Base-by-base conservation (phyloP, 306 rosid genomes). In the Gleditsia sinensis region DNA sequence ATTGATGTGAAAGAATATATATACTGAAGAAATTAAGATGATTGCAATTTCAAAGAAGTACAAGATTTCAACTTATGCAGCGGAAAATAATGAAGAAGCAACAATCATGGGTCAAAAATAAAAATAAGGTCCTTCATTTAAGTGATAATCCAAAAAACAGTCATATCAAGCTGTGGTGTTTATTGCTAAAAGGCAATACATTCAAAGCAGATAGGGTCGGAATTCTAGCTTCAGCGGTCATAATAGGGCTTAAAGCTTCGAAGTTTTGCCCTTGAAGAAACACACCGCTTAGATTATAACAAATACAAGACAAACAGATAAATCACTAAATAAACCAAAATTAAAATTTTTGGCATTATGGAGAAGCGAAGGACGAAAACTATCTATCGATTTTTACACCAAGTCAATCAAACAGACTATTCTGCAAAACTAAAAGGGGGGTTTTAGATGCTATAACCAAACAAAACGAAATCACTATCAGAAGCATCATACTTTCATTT, bases 171-270 rank as follows among this genome's bases (percentile, higher is more conserved):
- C 34, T 16, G 48, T 8, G 58, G 48, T 45, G 33, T 48, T 45
- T 59, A 58, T 57, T 58, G 58, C 49, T 43, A 43, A 46, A 49
- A 62, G 9, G 59, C 36, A 13, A 60, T 9, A 40, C 30, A 23
- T 49, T 36, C 8, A 36, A 64, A 39, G 79, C 64, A 75, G 56
- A 63, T 74, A 10, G 2, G 11, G 6, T 63, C n/a, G 46, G 58
- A 17, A 7, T 20, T 51, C 37, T 9, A 36, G 43, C 9, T 17
- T 39, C 33, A 2, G 0, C 39, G 5, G 14, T 72, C 46, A 58
- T 40, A 19, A 17, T 10, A 43, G 39, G 12, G 36, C 40, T n/a
- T 9, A 13, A 24, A 14, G 11, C 30, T 57, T 70, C 34, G 36
- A 46, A 25, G 12, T 27, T 43, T 67, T 48, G 20, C 30, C 25